Evolutionary conservation across 345 rosid species (phyloP).

Genomic region (Citrus hindsii): DNA sequence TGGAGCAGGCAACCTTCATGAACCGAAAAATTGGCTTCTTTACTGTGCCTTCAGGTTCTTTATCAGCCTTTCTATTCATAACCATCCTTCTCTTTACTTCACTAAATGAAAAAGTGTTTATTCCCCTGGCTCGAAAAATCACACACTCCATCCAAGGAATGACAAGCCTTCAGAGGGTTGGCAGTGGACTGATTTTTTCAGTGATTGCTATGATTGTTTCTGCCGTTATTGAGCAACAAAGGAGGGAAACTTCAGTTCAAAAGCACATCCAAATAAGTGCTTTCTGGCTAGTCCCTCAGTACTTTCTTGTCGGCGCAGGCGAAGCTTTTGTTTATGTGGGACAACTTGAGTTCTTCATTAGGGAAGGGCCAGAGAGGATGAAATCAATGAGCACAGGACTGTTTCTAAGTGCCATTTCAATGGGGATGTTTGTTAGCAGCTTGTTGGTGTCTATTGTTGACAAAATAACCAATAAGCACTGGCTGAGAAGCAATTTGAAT

Average conservation of each 20-base stretch:
- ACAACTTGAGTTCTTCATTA: slow-evolving; percentile 88
- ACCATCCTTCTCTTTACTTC: slow-evolving; percentile 83
- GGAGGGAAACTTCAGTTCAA: slow-evolving; percentile 37
- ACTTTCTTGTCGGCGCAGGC: slow-evolving; percentile 83
- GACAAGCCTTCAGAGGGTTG: slow-evolving; percentile 91
- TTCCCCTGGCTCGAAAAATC: slow-evolving; percentile 58
- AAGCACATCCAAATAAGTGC: slow-evolving; percentile 42
- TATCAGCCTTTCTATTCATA: slow-evolving; percentile 61
- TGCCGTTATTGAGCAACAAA: slow-evolving; percentile 56
- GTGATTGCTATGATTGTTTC: slow-evolving; percentile 63
- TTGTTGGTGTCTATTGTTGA: slow-evolving; percentile 70
- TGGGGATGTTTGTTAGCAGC: slow-evolving; percentile 90
- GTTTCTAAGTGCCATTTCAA: slow-evolving; percentile 71
- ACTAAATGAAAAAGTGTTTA: slow-evolving; percentile 65
- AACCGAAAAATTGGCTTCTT: slow-evolving; percentile 53
- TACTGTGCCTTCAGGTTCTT: slow-evolving; percentile 59
- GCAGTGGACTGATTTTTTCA: slow-evolving; percentile 66
- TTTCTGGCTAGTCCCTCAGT: slow-evolving; percentile 80
- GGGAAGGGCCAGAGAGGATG: slow-evolving; percentile 90
- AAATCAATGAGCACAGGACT: slow-evolving; percentile 96
- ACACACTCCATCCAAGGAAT: slow-evolving; percentile 60
- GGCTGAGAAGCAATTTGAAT: slow-evolving; percentile 74
- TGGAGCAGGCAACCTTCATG: slow-evolving; percentile 83
- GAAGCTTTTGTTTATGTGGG: slow-evolving; percentile 93
- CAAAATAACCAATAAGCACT: slow-evolving; percentile 44